A percentile compares a stretch with the other conserved stretches of the same genome.
Evolutionary conservation across 306 rosid genomes (phyloP).

Genomic region (Prinsepia uniflora): DNA sequence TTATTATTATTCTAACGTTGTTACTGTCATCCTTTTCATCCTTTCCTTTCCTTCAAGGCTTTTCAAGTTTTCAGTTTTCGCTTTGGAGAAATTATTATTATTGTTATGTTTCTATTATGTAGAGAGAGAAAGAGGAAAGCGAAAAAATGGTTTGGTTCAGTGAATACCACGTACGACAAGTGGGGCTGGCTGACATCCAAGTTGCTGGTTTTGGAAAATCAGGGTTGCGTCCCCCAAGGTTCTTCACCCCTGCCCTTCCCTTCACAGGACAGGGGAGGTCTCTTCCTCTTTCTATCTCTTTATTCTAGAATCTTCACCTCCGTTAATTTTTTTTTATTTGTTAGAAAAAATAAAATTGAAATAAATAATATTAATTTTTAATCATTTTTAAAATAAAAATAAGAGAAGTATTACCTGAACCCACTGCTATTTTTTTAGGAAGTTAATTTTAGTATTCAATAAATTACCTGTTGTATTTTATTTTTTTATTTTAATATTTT

Average conservation of each 20-base stretch:
- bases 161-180: constrained; percentile 33
- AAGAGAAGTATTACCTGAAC: too few relatives aligned
- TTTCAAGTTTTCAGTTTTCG: not conserved
- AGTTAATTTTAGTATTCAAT: too few relatives aligned
- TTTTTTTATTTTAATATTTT: too few relatives aligned
- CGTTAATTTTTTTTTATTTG: too few relatives aligned
- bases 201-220: constrained; percentile 35
- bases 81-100: not conserved
- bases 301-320: too few relatives aligned
- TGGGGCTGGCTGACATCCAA: constrained; percentile 40
- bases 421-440: too few relatives aligned
- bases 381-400: too few relatives aligned
- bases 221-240: constrained; percentile 43
- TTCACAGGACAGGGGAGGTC: not conserved
- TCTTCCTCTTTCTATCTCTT: not conserved
- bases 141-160: constrained; percentile 27
- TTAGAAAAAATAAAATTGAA: too few relatives aligned
- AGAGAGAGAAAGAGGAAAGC: not conserved
- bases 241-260: constrained; percentile 40
- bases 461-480: too few relatives aligned
- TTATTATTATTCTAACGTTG: not conserved
- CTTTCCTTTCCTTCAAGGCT: not conserved
- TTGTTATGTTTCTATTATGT: not conserved
- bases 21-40: not conserved
- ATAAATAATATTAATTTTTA: too few relatives aligned